phyloP scores from a whole-genome alignment of 495 filamentous ascomycete species.

The Apodospora peruviana region DNA sequence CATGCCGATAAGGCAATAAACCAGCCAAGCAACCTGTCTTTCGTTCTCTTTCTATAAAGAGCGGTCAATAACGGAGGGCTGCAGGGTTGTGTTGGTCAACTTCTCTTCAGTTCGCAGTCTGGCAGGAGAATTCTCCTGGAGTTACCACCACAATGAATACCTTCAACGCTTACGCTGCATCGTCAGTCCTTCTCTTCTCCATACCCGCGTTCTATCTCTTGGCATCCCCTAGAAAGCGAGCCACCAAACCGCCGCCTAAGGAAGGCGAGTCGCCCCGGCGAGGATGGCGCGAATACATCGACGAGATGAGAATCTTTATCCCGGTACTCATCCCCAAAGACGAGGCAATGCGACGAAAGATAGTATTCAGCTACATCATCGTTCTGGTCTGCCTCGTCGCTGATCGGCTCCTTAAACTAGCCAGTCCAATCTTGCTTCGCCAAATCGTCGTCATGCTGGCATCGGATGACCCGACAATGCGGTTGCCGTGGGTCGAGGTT shows the following conservation, averaged over 20 bases:
- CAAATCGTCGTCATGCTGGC: slow-evolving; percentile 1
- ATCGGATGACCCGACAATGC: neutral
- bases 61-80: no score
- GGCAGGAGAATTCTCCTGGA: no score
- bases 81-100: no score
- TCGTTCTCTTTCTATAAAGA: no score
- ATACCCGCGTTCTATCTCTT: neutral
- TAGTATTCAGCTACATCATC: neutral
- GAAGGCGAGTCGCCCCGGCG: neutral
- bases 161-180: neutral
- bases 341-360: neutral
- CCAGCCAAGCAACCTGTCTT: no score
- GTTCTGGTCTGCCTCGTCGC: neutral
- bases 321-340: slow-evolving; percentile 2
- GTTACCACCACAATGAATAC: neutral
- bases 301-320: neutral
- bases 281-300: neutral
- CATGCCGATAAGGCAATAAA: no score
- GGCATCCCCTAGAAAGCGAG: neutral
- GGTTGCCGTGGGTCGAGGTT: slow-evolving; percentile 2
- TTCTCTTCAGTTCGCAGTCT: no score
- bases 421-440: slow-evolving; percentile 2
- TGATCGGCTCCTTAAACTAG: neutral
- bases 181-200: neutral
- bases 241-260: neutral